Evolutionary conservation across 2,329 filamentous ascomycete genomes (phyloP), one percentile per base, ranked within the genome.

Genomic region (Arthrobotrys pseudoclavata): DNA sequence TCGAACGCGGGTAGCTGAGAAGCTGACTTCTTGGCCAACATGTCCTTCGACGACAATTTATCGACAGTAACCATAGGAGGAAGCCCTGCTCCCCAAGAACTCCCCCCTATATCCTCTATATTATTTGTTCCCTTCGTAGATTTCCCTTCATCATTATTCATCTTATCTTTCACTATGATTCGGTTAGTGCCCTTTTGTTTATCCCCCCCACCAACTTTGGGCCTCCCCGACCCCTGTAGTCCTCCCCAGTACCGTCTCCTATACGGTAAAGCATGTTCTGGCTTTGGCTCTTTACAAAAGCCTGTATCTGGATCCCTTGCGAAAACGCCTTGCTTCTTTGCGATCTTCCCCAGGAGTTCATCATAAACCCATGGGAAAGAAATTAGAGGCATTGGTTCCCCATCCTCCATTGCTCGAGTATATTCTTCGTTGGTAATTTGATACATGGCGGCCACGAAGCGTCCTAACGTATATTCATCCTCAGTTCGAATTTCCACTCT

Each of bases 291-390:
- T 31, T 31, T 45, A 20, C 72, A 76, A 34, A 50, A 37, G 6
- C 72, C 72, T 2, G 66, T 76, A 1, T 18, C 18, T 4, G 57
- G 47, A 20, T 66, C 26, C 18, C 72, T 55, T 15, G 12, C 12
- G 50, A 76, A 76, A 10, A 76, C 50, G 13, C 72, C 72, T 6
- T 76, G 31, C 2, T 83, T 83, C 26, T 84, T 88, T 0, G 91
- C 92, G 80, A 97, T 90, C 57, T 87, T 87, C 0, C 91, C 90
- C 3, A 97, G 86, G 75, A 93, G 88, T 52, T 87, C 87, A 12
- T 90, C 87, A 79, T 98, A 97, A 1, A 98, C 85, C 96, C 96
- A 99, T 0, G 96, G 95, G 81, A 97, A 98, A 75, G 91, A 96
- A 81, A 97, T 96, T 7, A 98, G 85, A 0, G 96, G 95, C 86